Evolutionary conservation across 2,329 filamentous ascomycete genomes (phyloP).

Genomic region (Neocatenulostroma microsporum): DNA sequence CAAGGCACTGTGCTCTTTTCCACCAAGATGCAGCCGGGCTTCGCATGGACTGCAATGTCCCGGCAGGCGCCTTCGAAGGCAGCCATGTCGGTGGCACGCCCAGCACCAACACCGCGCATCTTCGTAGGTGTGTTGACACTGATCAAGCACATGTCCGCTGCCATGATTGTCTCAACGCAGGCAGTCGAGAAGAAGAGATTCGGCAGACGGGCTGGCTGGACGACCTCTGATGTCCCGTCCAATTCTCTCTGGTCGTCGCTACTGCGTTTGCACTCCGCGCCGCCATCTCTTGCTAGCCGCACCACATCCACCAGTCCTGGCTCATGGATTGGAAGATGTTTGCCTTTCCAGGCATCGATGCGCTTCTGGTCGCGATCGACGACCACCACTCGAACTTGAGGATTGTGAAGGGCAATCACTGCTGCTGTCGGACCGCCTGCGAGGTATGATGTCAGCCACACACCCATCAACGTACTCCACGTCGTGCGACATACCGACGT

Average conservation of each 20-base stretch:
- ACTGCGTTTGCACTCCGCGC: constrained; percentile 32
- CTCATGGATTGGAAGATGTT: constrained; percentile 68
- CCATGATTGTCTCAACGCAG: constrained; percentile 51
- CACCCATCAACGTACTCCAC: not conserved
- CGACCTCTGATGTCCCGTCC: not conserved
- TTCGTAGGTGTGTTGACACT: constrained; percentile 78
- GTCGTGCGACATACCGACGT: constrained; percentile 53
- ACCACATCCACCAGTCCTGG: constrained; percentile 62
- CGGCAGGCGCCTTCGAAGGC: constrained; percentile 61
- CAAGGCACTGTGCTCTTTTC: constrained; percentile 77
- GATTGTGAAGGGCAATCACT: constrained; percentile 65
- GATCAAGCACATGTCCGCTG: constrained; percentile 65
- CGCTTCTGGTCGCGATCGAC: constrained; percentile 59
- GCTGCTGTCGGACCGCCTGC: constrained; percentile 60
- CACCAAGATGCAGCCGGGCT: constrained; percentile 61
- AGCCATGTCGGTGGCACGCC: constrained; percentile 63
- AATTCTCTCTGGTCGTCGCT: constrained; percentile 14
- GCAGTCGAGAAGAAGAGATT: constrained; percentile 70
- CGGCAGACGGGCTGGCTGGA: constrained; percentile 36
- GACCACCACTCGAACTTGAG: constrained; percentile 62
- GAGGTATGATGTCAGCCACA: not conserved
- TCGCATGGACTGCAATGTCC: constrained; percentile 58
- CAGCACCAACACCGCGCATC: constrained; percentile 58
- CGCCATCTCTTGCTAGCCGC: constrained; percentile 48
- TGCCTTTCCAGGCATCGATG: constrained; percentile 65